Conservation (phyloP, 2,329 filamentous ascomycete species). For the Metarhizium anisopliae region DNA sequence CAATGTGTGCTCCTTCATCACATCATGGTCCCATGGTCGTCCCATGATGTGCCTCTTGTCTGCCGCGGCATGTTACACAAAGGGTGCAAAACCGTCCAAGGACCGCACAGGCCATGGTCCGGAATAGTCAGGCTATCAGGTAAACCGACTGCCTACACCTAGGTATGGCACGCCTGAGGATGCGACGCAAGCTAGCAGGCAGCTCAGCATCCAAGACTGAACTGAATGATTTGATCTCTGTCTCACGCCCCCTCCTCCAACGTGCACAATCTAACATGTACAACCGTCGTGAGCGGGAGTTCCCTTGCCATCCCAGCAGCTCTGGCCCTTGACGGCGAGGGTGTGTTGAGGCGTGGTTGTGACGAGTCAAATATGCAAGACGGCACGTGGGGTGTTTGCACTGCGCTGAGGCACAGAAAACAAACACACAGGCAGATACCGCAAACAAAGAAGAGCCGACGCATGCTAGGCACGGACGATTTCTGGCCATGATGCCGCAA, state of each 20-base stretch:
- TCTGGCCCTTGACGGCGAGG: not conserved
- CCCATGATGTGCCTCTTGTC: not conserved
- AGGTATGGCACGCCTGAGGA: too few species aligned
- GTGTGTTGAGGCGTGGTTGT: not conserved
- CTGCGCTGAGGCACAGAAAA: not conserved
- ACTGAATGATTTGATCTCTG: not conserved
- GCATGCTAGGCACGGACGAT: not conserved
- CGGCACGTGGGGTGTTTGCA: not conserved
- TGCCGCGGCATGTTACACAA: not conserved
- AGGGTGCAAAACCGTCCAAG: not conserved
- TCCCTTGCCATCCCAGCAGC: constrained; percentile 4
- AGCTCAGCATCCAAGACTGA: not conserved
- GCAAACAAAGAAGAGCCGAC: not conserved
- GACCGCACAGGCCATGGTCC: not conserved
- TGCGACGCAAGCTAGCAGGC: too few species aligned
- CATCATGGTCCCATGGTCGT: not conserved
- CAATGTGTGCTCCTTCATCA: not conserved
- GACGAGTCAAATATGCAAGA: not conserved
- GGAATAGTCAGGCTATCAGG: not conserved
- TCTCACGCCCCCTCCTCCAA: not conserved
- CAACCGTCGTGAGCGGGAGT: constrained; percentile 2
- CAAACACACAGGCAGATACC: not conserved
- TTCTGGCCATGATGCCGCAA: not conserved
- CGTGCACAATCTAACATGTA: not conserved
- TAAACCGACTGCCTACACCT: too few species aligned